Conservation (phyloP, 257 asterid genomes). For the Thymus mandschuricus region DNA sequence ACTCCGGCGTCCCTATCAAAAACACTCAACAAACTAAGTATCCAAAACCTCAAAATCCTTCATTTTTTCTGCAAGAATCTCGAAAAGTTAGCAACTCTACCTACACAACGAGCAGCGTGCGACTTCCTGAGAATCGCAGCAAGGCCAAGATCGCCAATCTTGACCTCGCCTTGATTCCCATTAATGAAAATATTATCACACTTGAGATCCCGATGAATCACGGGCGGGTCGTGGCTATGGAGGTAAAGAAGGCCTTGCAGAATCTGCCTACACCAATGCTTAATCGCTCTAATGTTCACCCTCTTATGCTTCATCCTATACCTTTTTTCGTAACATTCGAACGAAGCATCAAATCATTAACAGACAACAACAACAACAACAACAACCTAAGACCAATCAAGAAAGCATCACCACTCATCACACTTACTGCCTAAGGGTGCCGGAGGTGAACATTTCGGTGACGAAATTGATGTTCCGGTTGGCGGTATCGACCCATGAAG, state of each 20-base stretch:
- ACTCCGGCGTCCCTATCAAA: slow-evolving; percentile 78
- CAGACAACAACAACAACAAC: not conserved
- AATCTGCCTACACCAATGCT: slow-evolving; percentile 91
- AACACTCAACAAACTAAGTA: not conserved
- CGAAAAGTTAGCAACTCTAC: slow-evolving; percentile 35
- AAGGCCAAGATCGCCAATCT: slow-evolving; percentile 90
- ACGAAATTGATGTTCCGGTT: slow-evolving; percentile 95
- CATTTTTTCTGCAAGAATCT: not conserved
- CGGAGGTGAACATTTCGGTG: slow-evolving; percentile 97
- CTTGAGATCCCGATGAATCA: slow-evolving; percentile 89
- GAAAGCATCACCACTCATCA: too few relatives aligned
- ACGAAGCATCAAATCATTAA: not conserved
- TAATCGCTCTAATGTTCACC: slow-evolving; percentile 78
- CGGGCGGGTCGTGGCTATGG: slow-evolving; percentile 83
- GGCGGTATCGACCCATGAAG: slow-evolving; percentile 88
- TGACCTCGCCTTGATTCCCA: slow-evolving; percentile 90
- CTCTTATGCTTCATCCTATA: slow-evolving; percentile 78
- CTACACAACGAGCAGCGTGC: slow-evolving; percentile 84
- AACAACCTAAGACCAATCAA: slow-evolving; percentile 8
- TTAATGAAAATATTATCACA: slow-evolving; percentile 87
- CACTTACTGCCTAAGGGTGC: slow-evolving; percentile 96
- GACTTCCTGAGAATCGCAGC: slow-evolving; percentile 83
- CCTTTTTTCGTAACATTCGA: slow-evolving; percentile 34
- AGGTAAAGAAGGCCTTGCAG: slow-evolving; percentile 79
- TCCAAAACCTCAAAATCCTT: not conserved